phyloP scores from a whole-genome alignment of 371 early-diverging fungal species.

The Mortierella sp. region DNA sequence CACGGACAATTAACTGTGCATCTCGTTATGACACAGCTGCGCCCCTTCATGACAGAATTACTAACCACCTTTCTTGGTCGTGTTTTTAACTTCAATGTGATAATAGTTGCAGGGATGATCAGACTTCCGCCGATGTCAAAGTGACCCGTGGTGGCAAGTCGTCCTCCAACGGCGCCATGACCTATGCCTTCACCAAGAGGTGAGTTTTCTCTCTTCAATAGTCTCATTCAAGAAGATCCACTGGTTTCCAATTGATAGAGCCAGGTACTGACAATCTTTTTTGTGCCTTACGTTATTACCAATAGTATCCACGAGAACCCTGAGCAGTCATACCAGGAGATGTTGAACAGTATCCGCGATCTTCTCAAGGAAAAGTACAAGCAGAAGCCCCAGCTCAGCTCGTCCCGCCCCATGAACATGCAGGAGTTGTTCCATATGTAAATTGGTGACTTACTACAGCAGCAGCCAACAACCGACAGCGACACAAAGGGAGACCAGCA shows the following conservation, averaged over 20 bases:
- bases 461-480: not conserved
- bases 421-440: conserved; percentile 50
- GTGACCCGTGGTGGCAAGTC: conserved; percentile 42
- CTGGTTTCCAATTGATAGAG: no score
- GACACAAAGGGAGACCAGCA: not conserved
- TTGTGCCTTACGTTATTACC: not conserved
- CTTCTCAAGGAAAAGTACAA: conserved; percentile 69
- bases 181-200: conserved; percentile 55
- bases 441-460: not conserved
- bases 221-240: no score
- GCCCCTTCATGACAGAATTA: not conserved
- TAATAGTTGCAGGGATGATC: conserved; percentile 50
- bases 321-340: conserved; percentile 69
- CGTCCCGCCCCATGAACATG: conserved; percentile 76
- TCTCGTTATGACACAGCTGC: no score
- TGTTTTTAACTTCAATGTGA: not conserved
- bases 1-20: not conserved
- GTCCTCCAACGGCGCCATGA: conserved; percentile 56
- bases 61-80: not conserved
- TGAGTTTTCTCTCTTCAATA: conserved; percentile 12
- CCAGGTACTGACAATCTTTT: not conserved
- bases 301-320: conserved; percentile 58
- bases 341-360: conserved; percentile 69
- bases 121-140: conserved; percentile 54
- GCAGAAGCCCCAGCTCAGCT: conserved; percentile 81